Evolutionary conservation across 179 eudicot species (phyloP), one percentile per base, ranked within the genome.

Genomic region (Beta lomatogona): DNA sequence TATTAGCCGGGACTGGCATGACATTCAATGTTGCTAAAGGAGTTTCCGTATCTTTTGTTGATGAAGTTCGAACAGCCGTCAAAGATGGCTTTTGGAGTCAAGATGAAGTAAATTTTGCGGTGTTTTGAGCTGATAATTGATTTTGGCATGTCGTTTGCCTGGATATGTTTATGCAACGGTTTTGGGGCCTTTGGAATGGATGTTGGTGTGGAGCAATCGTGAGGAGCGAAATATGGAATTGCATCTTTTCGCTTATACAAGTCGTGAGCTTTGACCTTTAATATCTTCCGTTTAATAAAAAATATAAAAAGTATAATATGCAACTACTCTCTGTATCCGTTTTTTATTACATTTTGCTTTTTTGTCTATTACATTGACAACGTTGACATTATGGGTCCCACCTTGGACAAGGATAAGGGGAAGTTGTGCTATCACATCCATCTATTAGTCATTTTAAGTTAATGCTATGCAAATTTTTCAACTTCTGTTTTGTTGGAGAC

Each of bases 11-110:
- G 41, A 2, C 2, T 94, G 92, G 77, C 84, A 86, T 73, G 99
- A 98, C 28, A 82, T 91, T 25, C 73, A 95, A 95, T 87, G 98
- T 95, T 57, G 98, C 99, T 0, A 94, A 87, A 84, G 98, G 99
- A 81, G 89, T 89, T 22, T 98, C 98, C 10, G 85, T 86, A 79
- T 85, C 92, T 77, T 90, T 97, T 6, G 55, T 91, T 15, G 89
- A 88, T 60, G 97, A 94, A 85, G 83, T 94, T 77, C 88, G 69
- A 66, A 92, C 90, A 83, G 92, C 91, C 16, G 80, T 95, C 74
- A 82, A 84, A 76, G 91, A 88, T 9, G 85, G 82, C 6, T 95
- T 95, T 83, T 90, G 94, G 0, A 89, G 88, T 28, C 88, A 92
- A 65, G 90, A 88, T 57, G 99, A 95, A 98, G 98, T 95, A 88